phyloP scores from a whole-genome alignment of 2,329 filamentous ascomycete genomes.

The Colletotrichum sansevieriae region DNA sequence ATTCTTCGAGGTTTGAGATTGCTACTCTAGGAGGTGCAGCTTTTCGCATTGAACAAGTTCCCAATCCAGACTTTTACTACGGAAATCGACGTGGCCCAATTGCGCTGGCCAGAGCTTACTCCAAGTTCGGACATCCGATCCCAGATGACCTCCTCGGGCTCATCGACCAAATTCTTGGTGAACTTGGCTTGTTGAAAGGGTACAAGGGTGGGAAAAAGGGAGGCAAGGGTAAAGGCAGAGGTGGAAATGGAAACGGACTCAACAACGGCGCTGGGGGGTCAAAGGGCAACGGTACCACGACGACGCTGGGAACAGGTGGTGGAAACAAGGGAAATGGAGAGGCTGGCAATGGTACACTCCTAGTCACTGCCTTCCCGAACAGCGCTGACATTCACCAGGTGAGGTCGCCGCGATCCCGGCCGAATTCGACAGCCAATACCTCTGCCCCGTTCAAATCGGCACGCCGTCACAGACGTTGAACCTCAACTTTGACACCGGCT shows the following conservation, averaged over 20 bases:
- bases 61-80: constrained; percentile 52
- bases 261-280: constrained; percentile 21
- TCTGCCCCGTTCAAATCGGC: constrained; percentile 72
- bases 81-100: constrained; percentile 52
- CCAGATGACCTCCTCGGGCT: constrained; percentile 50
- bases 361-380: fast-evolving
- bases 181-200: constrained; percentile 48
- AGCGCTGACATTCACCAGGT: constrained; percentile 45
- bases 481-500: constrained; percentile 58
- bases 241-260: constrained; percentile 10
- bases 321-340: constrained; percentile 21
- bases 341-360: constrained; percentile 12
- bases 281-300: constrained; percentile 29
- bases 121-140: constrained; percentile 53
- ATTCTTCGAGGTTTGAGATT: constrained; percentile 46
- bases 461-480: constrained; percentile 55
- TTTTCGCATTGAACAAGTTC: constrained; percentile 56
- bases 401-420: constrained; percentile 59
- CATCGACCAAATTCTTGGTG: constrained; percentile 51
- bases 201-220: constrained; percentile 12
- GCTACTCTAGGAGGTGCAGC: constrained; percentile 54
- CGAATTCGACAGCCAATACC: constrained; percentile 63
- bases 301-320: not conserved
- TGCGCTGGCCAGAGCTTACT: constrained; percentile 55
- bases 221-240: constrained; percentile 21